These are phyloP conservation scores for Botrytis squamosa DNA, from an alignment of 2,329 filamentous ascomycete genomes.

Conservation along the genomic window DNA sequence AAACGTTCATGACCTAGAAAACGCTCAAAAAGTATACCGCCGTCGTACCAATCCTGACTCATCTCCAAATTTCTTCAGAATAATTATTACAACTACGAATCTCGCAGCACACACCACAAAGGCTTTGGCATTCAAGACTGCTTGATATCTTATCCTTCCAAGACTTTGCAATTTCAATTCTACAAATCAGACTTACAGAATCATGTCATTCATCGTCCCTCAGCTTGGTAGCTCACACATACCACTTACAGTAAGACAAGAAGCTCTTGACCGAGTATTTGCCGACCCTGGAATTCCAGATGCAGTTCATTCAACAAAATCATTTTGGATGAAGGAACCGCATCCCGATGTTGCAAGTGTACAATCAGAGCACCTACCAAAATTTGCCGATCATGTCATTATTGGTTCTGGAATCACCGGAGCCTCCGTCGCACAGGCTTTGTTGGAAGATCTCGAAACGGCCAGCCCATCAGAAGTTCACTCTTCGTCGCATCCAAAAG, in stretches of 20 bases:
- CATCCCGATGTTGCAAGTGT: not conserved
- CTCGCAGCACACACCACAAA: not conserved
- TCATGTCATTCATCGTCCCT: conserved; percentile 1
- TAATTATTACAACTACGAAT: not conserved
- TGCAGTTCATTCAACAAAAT: not conserved
- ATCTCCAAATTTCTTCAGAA: not conserved
- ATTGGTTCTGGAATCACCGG: conserved; percentile 29
- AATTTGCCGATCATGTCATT: conserved; percentile 25
- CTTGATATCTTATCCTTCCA: not conserved
- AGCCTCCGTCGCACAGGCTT: conserved; percentile 25
- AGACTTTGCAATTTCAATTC: not conserved
- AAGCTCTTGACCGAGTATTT: conserved; percentile 12
- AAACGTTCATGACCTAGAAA: not conserved
- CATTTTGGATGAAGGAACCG: conserved; percentile 17
- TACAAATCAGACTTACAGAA: not conserved
- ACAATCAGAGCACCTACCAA: conserved; percentile 8
- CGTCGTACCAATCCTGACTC: not conserved
- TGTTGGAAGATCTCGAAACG: conserved; percentile 29
- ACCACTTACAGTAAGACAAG: conserved; percentile 1
- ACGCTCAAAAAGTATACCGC: not conserved
- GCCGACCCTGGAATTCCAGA: conserved; percentile 14
- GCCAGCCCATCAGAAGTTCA: conserved; percentile 21
- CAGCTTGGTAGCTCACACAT: conserved; percentile 10
- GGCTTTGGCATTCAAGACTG: not conserved
- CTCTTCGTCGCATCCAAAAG: conserved; percentile 49